Percentiles rank a stretch among this genome's conserved stretches.
Evolutionary conservation across 495 filamentous ascomycete genomes (phyloP).

Genomic region (Aspergillus mulundensis): DNA sequence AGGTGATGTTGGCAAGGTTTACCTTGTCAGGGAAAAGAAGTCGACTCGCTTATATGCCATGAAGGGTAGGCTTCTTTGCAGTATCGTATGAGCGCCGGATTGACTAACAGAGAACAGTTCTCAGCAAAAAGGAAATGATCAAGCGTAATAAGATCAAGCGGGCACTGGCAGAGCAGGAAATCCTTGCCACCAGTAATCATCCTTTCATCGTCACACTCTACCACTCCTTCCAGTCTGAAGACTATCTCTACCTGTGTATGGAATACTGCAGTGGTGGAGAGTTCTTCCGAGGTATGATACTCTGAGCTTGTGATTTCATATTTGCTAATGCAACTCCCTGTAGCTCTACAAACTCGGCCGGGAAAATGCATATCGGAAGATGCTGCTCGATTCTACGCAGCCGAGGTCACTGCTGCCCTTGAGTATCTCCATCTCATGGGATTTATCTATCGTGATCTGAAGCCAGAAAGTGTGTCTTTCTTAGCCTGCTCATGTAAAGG

Average conservation of each 20-base stretch:
- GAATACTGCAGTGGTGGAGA: conserved; percentile 98
- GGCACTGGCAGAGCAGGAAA: conserved; percentile 95
- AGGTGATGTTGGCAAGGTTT: conserved; percentile 97
- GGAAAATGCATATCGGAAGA: conserved; percentile 97
- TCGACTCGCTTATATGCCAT: conserved; percentile 92
- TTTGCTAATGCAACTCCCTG: neutral
- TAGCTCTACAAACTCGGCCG: conserved; percentile 89
- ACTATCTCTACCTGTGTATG: conserved; percentile 98
- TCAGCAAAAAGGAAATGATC: conserved; percentile 99
- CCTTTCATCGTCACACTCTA: conserved; percentile 98
- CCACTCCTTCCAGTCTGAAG: conserved; percentile 98
- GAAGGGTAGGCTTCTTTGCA: conserved; percentile 66
- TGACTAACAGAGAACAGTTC: conserved; percentile 51
- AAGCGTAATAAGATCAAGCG: conserved; percentile 99
- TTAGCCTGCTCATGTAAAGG: neutral
- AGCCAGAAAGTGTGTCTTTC: conserved; percentile 83
- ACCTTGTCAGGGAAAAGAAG: conserved; percentile 96
- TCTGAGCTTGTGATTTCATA: neutral
- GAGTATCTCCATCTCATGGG: conserved; percentile 99
- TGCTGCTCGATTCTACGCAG: conserved; percentile 94
- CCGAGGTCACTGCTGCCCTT: conserved; percentile 94
- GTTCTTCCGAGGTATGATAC: conserved; percentile 74
- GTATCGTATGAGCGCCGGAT: neutral
- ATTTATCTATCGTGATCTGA: conserved; percentile 97
- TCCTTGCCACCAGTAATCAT: conserved; percentile 96